A percentile compares a stretch with the other conserved stretches of the same genome.
These are phyloP conservation scores for Yamadazyma dendronema DNA, from an alignment of 1,139 yeast species.

Conservation along the genomic window DNA sequence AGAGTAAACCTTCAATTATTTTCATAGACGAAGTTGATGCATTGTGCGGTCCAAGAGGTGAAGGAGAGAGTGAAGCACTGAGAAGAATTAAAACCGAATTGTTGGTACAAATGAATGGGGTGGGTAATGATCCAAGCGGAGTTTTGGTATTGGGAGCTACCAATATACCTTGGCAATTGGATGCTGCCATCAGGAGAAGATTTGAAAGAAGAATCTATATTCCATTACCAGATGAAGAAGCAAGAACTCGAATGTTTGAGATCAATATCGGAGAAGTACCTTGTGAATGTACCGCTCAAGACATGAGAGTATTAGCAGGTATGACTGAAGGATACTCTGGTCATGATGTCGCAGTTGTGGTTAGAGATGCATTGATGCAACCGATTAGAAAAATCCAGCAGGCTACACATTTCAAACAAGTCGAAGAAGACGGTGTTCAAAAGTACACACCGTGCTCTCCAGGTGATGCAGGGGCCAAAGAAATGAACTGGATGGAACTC, in stretches of 20 bases:
- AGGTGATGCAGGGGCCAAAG: constrained; percentile 82
- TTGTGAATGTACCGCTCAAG: constrained; percentile 70
- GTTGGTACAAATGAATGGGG: constrained; percentile 98
- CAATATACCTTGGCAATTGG: constrained; percentile 98
- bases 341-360: constrained; percentile 95
- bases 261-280: constrained; percentile 90
- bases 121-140: constrained; percentile 91
- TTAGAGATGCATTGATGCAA: constrained; percentile 96
- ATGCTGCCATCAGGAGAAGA: constrained; percentile 95
- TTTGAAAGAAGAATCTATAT: constrained; percentile 94
- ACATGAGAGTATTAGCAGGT: constrained; percentile 75
- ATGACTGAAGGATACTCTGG: constrained; percentile 99
- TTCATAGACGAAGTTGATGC: constrained; percentile 99
- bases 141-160: constrained; percentile 97
- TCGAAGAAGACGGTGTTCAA: constrained; percentile 37
- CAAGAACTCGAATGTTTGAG: constrained; percentile 91
- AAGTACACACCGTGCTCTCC: constrained; percentile 93
- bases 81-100: constrained; percentile 95
- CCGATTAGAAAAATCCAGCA: constrained; percentile 94
- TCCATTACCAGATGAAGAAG: constrained; percentile 88
- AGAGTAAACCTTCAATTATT: constrained; percentile 89
- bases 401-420: constrained; percentile 89
- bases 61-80: constrained; percentile 95
- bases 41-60: constrained; percentile 96
- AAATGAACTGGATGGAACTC: constrained; percentile 91